Evolutionary conservation across 2,329 filamentous ascomycete species (phyloP).

Genomic region (Neonectria neomacrospora): DNA sequence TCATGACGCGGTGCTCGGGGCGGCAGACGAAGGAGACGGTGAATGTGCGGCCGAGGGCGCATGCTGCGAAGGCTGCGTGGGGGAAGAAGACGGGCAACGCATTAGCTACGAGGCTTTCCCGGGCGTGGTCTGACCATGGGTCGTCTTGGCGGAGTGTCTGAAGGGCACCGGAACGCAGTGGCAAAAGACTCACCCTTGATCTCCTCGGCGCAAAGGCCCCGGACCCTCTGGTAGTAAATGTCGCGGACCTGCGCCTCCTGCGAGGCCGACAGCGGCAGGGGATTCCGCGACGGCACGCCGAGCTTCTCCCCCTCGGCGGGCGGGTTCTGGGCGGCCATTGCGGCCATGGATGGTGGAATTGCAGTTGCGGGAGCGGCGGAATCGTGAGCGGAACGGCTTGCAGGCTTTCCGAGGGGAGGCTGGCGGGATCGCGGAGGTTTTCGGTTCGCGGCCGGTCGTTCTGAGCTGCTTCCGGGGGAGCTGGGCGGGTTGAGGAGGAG

Average conservation of each 20-base stretch:
- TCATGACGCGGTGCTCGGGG: conserved; percentile 84
- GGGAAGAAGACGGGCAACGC: background rate
- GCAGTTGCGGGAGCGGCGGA: conserved; percentile 17
- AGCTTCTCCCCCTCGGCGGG: conserved; percentile 50
- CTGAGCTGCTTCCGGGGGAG: conserved; percentile 16
- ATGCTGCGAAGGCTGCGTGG: conserved; percentile 84
- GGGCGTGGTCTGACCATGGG: conserved; percentile 20
- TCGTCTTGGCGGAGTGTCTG: background rate
- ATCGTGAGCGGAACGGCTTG: too few relatives aligned
- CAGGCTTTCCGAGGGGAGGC: background rate
- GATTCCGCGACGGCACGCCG: conserved; percentile 74
- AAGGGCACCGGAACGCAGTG: background rate
- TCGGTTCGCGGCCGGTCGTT: background rate
- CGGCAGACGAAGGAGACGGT: conserved; percentile 90
- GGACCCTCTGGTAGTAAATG: conserved; percentile 82
- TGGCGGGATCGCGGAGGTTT: conserved; percentile 9
- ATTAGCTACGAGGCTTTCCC: too few relatives aligned
- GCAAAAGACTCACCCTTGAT: conserved; percentile 73
- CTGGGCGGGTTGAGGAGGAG: conserved; percentile 41
- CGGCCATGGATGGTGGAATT: conserved; percentile 40
- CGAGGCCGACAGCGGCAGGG: conserved; percentile 81
- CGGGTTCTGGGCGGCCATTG: conserved; percentile 50
- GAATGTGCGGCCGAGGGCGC: conserved; percentile 86
- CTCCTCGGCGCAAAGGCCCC: conserved; percentile 78
- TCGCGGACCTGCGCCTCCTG: conserved; percentile 87